Evolutionary conservation across 495 filamentous ascomycete genomes (phyloP).

Genomic region (Cercophora samala): DNA sequence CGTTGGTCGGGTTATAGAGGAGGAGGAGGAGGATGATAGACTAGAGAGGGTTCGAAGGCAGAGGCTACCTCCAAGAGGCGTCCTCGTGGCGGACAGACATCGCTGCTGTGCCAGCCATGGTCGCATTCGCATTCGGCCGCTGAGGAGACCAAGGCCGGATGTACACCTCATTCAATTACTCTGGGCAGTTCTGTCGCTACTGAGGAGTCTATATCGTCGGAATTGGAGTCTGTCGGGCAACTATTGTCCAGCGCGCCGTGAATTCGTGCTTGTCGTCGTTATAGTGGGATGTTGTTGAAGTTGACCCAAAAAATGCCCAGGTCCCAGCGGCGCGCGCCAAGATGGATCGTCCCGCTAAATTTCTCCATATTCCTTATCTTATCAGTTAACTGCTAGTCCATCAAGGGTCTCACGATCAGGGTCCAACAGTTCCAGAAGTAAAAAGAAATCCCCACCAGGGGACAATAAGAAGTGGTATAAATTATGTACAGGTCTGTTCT

Average conservation of each 20-base stretch:
- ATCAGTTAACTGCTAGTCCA: not conserved
- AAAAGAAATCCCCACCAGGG: not conserved
- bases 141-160: conserved; percentile 21
- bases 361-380: conserved; percentile 21
- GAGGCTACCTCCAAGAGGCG: not conserved
- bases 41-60: not conserved
- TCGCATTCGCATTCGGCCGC: conserved; percentile 36
- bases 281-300: not conserved
- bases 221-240: conserved; percentile 8
- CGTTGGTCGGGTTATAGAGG: not conserved
- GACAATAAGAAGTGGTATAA: conserved; percentile 5
- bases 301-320: not conserved
- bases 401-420: not conserved
- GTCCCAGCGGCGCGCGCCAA: conserved; percentile 7
- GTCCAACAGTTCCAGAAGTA: not conserved
- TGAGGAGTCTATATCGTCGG: not conserved
- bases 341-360: conserved; percentile 15
- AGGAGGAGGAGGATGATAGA: too few species aligned
- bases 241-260: not conserved
- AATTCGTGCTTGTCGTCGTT: not conserved
- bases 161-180: conserved; percentile 32
- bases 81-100: conserved; percentile 20
- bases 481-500: conserved; percentile 5
- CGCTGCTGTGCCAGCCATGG: conserved; percentile 29
- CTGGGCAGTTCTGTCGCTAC: conserved; percentile 11